Conservation (phyloP, 164 flowering plant genomes). For the Liriodendron chinense region DNA sequence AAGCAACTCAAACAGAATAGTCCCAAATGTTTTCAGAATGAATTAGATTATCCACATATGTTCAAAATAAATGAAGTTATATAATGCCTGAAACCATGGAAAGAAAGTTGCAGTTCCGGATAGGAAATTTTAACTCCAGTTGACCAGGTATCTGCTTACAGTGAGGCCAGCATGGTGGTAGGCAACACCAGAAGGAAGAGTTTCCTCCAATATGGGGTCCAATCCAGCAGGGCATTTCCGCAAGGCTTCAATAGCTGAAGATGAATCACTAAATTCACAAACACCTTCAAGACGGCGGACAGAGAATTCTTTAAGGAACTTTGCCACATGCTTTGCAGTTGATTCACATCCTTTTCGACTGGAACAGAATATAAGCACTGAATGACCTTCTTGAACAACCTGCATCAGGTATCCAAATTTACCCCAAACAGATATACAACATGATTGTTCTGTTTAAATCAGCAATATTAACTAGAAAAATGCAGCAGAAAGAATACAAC, state of each 20-base stretch:
- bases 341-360: conserved; percentile 98
- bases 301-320: conserved; percentile 55
- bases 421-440: neutral
- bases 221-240: conserved; percentile 76
- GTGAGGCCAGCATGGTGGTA: conserved; percentile 99
- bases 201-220: conserved; percentile 85
- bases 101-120: neutral
- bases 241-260: conserved; percentile 79
- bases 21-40: neutral
- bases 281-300: conserved; percentile 29
- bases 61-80: neutral
- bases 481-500: neutral
- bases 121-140: conserved; percentile 4
- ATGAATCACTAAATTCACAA: conserved; percentile 49
- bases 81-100: neutral
- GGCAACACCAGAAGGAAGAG: conserved; percentile 91
- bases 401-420: conserved; percentile 14
- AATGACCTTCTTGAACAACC: conserved; percentile 96
- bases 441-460: neutral
- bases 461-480: neutral
- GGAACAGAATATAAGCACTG: conserved; percentile 90
- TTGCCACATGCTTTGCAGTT: conserved; percentile 84
- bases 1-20: neutral
- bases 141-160: conserved; percentile 35
- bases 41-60: neutral